Base-by-base conservation (phyloP, 768 basidiomycete species). In the Podaxis sp. region DNA sequence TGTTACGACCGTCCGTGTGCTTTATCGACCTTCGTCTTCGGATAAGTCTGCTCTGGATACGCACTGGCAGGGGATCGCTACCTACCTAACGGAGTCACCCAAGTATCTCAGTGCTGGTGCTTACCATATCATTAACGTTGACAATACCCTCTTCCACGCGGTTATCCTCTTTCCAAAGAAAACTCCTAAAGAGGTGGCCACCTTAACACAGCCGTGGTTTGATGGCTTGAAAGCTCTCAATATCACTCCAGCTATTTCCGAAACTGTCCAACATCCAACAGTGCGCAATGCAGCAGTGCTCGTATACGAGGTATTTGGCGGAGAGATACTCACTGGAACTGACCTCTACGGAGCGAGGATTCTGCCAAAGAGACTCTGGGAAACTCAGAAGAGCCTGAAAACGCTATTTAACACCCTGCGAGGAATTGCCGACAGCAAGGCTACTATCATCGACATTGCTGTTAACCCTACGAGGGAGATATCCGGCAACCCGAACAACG, bases 401-500 rank as follows among this genome's bases (percentile, higher is more conserved):
- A 54, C 61, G 26, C 24, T 64, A 41, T 64, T 61, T 15, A 44
- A 41, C 13, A 54, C 58, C 7, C 56, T 48, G 30, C 58, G 59
- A 37, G 49, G 52, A 2, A 50, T 67, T 48, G 60, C 60, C 26
- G 66, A 66, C 22, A 64, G 65, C 48, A 64, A 58, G 13, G 55
- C 41, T 4, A 66, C 56, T 20, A 51, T 30, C n/a, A 28, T 64
- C n/a, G 64, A 66, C n/a, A 65, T 65, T 37, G 68, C 66, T 20
- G 53, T 68, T 13, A 65, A 65, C 38, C 68, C 68, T 17, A 60
- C 62, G 7, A 64, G 61, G 56, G 60, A 55, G n/a, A 37, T 62
- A 2, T 55, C 60, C 3, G 60, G 60, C 4, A 36, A 62, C 36
- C 65, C 66, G 12, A 46, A 64, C 38, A 68, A 68, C 24, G 65